Evolutionary conservation across 2,329 filamentous ascomycete species (phyloP).

Genomic region (Penicillium sp.): DNA sequence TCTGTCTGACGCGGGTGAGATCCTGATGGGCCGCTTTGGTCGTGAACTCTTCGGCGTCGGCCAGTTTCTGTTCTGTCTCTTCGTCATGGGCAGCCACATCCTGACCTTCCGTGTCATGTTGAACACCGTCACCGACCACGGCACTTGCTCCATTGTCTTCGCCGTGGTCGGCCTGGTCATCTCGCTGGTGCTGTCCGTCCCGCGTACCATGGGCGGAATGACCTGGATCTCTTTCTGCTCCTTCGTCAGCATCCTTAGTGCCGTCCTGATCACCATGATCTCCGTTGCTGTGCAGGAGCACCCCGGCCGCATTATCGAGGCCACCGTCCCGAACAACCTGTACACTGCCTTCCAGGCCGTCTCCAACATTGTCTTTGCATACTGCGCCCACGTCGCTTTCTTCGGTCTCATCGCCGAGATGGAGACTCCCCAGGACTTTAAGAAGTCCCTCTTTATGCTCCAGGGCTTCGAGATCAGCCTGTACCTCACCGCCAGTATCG

Average conservation of each 20-base stretch:
- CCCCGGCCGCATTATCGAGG: constrained; percentile 34
- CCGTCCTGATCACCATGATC: constrained; percentile 64
- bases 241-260: constrained; percentile 60
- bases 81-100: constrained; percentile 66
- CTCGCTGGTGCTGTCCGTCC: constrained; percentile 45
- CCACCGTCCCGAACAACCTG: constrained; percentile 44
- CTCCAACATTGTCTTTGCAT: constrained; percentile 67
- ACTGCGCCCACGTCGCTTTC: constrained; percentile 64
- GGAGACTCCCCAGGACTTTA: constrained; percentile 56
- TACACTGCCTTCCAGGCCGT: constrained; percentile 59
- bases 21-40: constrained; percentile 58
- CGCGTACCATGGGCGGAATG: constrained; percentile 60
- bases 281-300: constrained; percentile 55
- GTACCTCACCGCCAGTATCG: constrained; percentile 61
- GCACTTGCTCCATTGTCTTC: constrained; percentile 60
- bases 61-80: constrained; percentile 61
- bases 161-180: constrained; percentile 55
- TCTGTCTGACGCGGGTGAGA: constrained; percentile 62
- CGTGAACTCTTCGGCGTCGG: constrained; percentile 60
- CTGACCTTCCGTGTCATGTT: constrained; percentile 66
- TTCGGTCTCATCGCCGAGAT: constrained; percentile 64
- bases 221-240: constrained; percentile 57
- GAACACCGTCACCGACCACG: constrained; percentile 59
- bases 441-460: constrained; percentile 60
- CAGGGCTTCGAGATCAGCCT: constrained; percentile 57